A percentile compares a stretch with the other conserved stretches of the same genome.
Evolutionary conservation across 257 asterid species (phyloP).

Genomic region (Penstemon newberryi): DNA sequence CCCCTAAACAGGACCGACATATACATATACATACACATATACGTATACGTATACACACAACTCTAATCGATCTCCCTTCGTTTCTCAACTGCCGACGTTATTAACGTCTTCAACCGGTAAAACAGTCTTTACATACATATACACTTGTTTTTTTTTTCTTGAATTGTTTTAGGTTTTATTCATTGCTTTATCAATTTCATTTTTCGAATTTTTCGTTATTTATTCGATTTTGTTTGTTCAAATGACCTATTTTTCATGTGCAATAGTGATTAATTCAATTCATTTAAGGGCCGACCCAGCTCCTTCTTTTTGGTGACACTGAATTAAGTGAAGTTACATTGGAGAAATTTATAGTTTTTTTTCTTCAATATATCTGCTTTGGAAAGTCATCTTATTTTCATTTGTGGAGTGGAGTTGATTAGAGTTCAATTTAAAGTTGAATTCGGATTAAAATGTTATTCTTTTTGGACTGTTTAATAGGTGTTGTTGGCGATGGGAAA

Average conservation of each 20-base stretch:
- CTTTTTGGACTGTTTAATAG: slow-evolving; percentile 29
- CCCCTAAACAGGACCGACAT: not conserved
- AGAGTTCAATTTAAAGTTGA: slow-evolving; percentile 16
- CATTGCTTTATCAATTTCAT: no score
- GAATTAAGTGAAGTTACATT: slow-evolving; percentile 24
- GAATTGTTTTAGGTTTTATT: not conserved
- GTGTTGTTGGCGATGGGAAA: slow-evolving; percentile 34
- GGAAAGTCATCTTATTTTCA: no score
- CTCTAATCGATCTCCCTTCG: slow-evolving; percentile 30
- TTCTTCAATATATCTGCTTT: not conserved
- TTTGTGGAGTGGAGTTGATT: not conserved
- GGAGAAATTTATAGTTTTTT: not conserved
- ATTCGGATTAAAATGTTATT: no score
- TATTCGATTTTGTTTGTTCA: not conserved
- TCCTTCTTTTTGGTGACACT: slow-evolving; percentile 6
- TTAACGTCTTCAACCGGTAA: slow-evolving; percentile 27
- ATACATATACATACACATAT: no score
- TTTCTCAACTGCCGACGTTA: slow-evolving; percentile 10
- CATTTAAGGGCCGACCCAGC: not conserved
- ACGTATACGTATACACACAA: not conserved
- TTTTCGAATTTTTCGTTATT: not conserved
- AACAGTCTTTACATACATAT: not conserved
- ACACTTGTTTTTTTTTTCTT: not conserved
- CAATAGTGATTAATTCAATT: not conserved
- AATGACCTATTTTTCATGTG: not conserved